A percentile compares a stretch with the other conserved stretches of the same genome.
phyloP scores from a whole-genome alignment of 2,329 filamentous ascomycete genomes.

The Ilyonectria mors-panacis region DNA sequence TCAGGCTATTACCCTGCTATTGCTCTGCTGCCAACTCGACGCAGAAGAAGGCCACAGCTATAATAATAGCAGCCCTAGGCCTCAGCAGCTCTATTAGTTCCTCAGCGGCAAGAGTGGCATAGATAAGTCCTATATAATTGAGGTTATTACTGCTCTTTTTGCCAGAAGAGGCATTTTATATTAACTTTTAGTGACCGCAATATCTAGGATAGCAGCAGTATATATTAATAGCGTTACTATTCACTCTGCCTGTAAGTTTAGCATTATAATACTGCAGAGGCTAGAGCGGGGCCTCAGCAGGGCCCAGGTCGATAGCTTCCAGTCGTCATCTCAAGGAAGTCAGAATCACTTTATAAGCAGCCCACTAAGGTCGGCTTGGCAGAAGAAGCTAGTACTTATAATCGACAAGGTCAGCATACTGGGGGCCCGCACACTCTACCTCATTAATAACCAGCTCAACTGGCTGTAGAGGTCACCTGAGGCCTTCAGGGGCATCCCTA shows the following conservation, averaged over 20 bases:
- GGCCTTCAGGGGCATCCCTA: too few relatives aligned
- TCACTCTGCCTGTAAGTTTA: neutral
- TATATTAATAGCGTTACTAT: conserved; percentile 1
- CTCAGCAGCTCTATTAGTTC: neutral
- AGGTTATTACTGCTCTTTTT: conserved; percentile 18
- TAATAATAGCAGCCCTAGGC: neutral
- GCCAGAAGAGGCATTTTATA: conserved; percentile 6
- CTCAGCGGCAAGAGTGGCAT: conserved; percentile 29
- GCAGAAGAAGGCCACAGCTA: neutral
- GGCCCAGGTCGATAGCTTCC: too few relatives aligned
- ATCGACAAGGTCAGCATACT: too few relatives aligned
- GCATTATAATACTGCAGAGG: too few relatives aligned
- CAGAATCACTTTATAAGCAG: too few relatives aligned
- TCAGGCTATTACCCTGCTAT: neutral
- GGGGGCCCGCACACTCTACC: too few relatives aligned
- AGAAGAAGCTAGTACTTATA: too few relatives aligned
- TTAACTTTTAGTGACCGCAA: conserved; percentile 22
- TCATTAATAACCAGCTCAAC: too few relatives aligned
- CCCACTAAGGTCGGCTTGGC: too few relatives aligned
- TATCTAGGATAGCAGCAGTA: neutral
- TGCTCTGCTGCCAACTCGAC: neutral
- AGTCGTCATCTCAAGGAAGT: too few relatives aligned
- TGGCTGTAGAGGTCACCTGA: too few relatives aligned
- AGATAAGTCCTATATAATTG: conserved; percentile 28
- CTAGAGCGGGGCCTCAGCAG: too few relatives aligned